Evolutionary conservation across 2,329 filamentous ascomycete species (phyloP).

Genomic region (Dactylonectria macrodidyma): DNA sequence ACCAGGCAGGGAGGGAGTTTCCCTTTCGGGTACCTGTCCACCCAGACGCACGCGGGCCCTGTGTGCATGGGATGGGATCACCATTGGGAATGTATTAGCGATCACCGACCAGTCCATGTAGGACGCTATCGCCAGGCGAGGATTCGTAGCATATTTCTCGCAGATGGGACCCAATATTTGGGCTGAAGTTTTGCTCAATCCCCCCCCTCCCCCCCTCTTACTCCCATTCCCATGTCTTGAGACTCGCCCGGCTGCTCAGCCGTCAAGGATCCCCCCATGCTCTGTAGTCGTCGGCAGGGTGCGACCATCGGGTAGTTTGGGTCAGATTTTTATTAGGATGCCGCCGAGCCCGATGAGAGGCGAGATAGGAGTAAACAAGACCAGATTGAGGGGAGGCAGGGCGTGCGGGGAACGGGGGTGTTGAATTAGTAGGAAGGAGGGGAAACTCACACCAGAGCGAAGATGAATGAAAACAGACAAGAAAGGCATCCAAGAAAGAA

Average conservation of each 20-base stretch:
- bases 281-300: conserved; percentile 30
- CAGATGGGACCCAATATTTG: conserved; percentile 13
- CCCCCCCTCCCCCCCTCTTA: neutral
- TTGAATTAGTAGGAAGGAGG: conserved; percentile 5
- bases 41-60: neutral
- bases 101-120: conserved; percentile 9
- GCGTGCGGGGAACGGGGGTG: conserved; percentile 5
- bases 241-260: conserved; percentile 18
- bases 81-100: conserved; percentile 5
- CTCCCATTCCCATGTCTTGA: conserved; percentile 20
- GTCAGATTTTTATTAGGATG: conserved; percentile 30
- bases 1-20: conserved; percentile 6
- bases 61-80: neutral
- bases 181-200: neutral
- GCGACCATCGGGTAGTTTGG: conserved; percentile 38
- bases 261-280: conserved; percentile 22
- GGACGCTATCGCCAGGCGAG: neutral
- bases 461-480: neutral
- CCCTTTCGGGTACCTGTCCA: neutral
- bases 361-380: conserved; percentile 33
- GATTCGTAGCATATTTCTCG: neutral
- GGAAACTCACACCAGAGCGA: conserved; percentile 8
- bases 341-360: conserved; percentile 29
- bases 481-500: conserved; percentile 1
- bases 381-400: conserved; percentile 7